Evolutionary conservation across 1,284 basidiomycete genomes (phyloP), one percentile per base, ranked within the genome.

Genomic region (Singerocomus inundabilis): DNA sequence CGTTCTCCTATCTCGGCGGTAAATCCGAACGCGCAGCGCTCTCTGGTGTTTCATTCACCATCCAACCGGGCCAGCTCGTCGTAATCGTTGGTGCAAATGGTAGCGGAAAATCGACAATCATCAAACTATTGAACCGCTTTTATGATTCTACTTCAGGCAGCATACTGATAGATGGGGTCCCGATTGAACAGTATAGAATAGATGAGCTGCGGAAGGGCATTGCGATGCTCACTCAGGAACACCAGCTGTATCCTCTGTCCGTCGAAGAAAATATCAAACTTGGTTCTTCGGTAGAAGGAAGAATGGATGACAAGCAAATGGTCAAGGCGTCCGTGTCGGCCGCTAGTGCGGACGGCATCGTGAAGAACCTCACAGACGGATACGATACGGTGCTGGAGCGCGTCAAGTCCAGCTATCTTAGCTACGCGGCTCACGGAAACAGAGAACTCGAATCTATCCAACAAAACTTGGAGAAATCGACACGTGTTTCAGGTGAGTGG

Each of bases 61-160:
- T 81, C 46, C 64, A 69, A 26, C 62, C 75, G 1, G 78, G 79
- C 9, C 69, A 74, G 32, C 70, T 78, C 2, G 72, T 76, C 0
- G 73, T 80, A 16, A 67, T 97, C 51, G 92, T 95, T 29, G 93
- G 93, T 13, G 70, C 87, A 0, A 93, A 91, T 0, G 93, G 93
- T 0, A 89, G 81, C 16, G 93, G 93, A 46, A 97, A 96, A 70
- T 91, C 89, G 16, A 96, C 93, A 4, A 75, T 94, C 55, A 84
- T 89, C 0, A 74, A 86, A 1, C 76, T 98, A 5, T 74, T 97
- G 3, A 92, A 94, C 66, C 77, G 92, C 0, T 74, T 96, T 15
- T 97, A 95, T 70, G 86, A 92, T 59, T 90, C 90, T 0, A 66
- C 67, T 5, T 61, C 69, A 0, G 93, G 93, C 0, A 63, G 60